Conservation (phyloP, 2,329 filamentous ascomycete species). For the Phoma sp. region DNA sequence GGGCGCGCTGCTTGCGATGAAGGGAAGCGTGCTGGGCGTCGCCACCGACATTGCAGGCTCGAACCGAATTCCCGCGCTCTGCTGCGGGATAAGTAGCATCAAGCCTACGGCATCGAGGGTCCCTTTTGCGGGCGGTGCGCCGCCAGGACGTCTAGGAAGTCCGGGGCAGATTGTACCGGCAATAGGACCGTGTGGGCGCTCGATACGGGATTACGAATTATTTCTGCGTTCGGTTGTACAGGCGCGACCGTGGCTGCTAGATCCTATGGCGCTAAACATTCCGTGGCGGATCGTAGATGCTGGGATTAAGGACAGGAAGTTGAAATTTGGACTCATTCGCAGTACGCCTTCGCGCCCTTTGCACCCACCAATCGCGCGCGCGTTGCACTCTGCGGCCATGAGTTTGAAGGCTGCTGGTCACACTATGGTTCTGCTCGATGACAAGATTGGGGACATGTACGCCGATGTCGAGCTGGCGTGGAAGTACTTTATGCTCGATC, state of each 20-base stretch:
- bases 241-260: slow-evolving; percentile 51
- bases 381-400: slow-evolving; percentile 51
- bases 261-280: slow-evolving; percentile 50
- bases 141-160: slow-evolving; percentile 39
- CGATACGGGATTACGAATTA: slow-evolving; percentile 49
- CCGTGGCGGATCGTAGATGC: slow-evolving; percentile 53
- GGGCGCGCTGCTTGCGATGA: slow-evolving; percentile 64
- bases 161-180: slow-evolving; percentile 45
- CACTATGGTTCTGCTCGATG: slow-evolving; percentile 42
- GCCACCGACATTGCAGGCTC: slow-evolving; percentile 65
- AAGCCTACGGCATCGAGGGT: slow-evolving; percentile 60
- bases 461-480: slow-evolving; percentile 46
- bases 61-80: slow-evolving; percentile 60
- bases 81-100: slow-evolving; percentile 57
- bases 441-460: slow-evolving; percentile 39
- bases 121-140: slow-evolving; percentile 42
- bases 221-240: slow-evolving; percentile 53
- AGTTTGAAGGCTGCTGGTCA: slow-evolving; percentile 55
- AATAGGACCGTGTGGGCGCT: slow-evolving; percentile 54
- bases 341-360: slow-evolving; percentile 58
- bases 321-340: slow-evolving; percentile 58
- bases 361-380: slow-evolving; percentile 58
- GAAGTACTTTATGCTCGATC: slow-evolving; percentile 53
- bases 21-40: slow-evolving; percentile 65
- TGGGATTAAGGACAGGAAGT: slow-evolving; percentile 7